Percentiles rank a stretch among this genome's conserved stretches.
Conservation (phyloP, 352 stramenopile species). For the Globisporangium barbulae region DNA sequence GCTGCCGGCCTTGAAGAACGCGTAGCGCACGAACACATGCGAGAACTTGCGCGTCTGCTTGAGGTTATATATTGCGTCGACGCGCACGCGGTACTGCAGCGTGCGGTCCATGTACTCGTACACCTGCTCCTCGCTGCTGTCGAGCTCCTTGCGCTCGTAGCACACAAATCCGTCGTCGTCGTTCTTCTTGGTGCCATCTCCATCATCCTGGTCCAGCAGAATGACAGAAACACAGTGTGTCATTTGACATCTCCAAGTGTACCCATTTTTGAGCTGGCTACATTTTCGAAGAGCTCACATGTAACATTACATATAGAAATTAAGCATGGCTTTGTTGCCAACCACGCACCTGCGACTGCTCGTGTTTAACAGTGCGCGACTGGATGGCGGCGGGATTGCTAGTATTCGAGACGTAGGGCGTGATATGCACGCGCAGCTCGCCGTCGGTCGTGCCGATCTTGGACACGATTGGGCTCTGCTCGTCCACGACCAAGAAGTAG, state of each 20-base stretch:
- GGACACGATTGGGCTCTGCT: slow-evolving; percentile 48
- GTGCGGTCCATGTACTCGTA: slow-evolving; percentile 48
- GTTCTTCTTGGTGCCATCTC: background rate
- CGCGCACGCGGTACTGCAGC: slow-evolving; percentile 40
- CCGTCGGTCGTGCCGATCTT: slow-evolving; percentile 41
- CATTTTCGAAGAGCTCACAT: background rate
- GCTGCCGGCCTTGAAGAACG: slow-evolving; percentile 38
- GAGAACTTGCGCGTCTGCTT: slow-evolving; percentile 27
- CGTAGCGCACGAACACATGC: slow-evolving; percentile 38
- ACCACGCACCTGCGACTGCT: background rate
- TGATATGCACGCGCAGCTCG: slow-evolving; percentile 39
- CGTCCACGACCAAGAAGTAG: slow-evolving; percentile 55
- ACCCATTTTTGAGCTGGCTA: slow-evolving; percentile 1
- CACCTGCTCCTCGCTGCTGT: slow-evolving; percentile 47
- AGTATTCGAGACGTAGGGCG: slow-evolving; percentile 25
- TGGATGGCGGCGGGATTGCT: slow-evolving; percentile 4
- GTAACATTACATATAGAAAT: too few species aligned
- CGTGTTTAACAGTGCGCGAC: slow-evolving; percentile 16
- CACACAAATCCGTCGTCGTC: slow-evolving; percentile 27
- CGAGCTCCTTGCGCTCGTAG: slow-evolving; percentile 28
- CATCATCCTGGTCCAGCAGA: background rate
- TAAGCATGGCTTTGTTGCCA: background rate
- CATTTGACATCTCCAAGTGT: background rate
- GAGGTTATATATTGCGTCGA: slow-evolving; percentile 26
- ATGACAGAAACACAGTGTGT: background rate